Evolutionary conservation across 2,329 filamentous ascomycete species (phyloP), one percentile per base, ranked within the genome.

Genomic region (Colletotrichum tofieldiae): DNA sequence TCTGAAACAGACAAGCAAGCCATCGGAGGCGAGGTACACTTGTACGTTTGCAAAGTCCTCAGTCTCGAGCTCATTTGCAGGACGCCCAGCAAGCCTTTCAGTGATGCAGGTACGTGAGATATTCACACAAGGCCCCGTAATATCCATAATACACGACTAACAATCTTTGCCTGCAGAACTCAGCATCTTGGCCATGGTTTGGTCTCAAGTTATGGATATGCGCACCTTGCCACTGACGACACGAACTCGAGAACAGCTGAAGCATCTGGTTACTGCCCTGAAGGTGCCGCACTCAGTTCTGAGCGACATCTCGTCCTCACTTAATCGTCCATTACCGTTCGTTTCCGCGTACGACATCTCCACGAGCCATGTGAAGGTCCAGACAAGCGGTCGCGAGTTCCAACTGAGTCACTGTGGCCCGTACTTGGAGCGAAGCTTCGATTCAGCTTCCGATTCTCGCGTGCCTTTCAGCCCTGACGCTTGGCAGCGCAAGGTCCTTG

Each of bases 401-500:
- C 93, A 95, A 77, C 83, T 95, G 14, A 80, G 89, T 11, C 84
- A 93, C 77, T 92, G 89, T 60, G 93, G 93, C 0, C 93, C 93
- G 0, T 94, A 93, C 77, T 87, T 95, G 80, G 93, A 95, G 76
- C 86, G 93, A n/a, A 91, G 87, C 75, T 92, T 94, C 76, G 91
- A 93, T 76, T 91, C 93, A 0, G 84, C 84, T 16, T 87, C 89
- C 0, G 93, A 95, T 78, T 74, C 84, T n/a, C 88, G 93, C 71
- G 93, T 94, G 0, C 80, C 83, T 1, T 96, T 96, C 77, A 82
- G 91, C 5, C 93, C 93, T 1, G 93, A 96, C 82, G 89, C 87
- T 3, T 96, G 93, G 93, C 93, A 96, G 80, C 84, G 92, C 67
- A 85, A 89, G 47, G 93, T 95, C 0, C 85, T 96, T 0, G 92